Evolutionary conservation across 2,329 filamentous ascomycete species (phyloP).

Genomic region (Cladosporium oxysporum): DNA sequence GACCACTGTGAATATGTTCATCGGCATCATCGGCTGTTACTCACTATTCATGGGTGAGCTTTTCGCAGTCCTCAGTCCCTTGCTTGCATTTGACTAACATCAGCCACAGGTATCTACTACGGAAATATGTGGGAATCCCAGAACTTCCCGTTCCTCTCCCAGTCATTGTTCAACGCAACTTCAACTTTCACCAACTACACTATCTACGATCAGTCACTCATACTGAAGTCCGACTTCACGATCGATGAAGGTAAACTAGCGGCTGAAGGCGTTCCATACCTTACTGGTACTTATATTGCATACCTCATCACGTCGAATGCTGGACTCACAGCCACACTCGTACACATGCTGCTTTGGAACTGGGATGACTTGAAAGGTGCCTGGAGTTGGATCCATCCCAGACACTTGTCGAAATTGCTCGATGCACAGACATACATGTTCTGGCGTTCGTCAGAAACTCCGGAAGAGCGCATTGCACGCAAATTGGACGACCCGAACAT

Average conservation of each 20-base stretch:
- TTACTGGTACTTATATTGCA: slow-evolving; percentile 42
- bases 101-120: slow-evolving; percentile 44
- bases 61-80: background rate
- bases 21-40: slow-evolving; percentile 25
- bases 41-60: slow-evolving; percentile 25
- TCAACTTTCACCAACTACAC: slow-evolving; percentile 42
- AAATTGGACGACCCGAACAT: slow-evolving; percentile 29
- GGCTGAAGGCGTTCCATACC: slow-evolving; percentile 44
- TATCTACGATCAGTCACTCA: slow-evolving; percentile 47
- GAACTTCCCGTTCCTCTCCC: slow-evolving; percentile 47
- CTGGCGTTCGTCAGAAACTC: slow-evolving; percentile 30
- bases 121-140: slow-evolving; percentile 45
- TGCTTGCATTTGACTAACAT: slow-evolving; percentile 21
- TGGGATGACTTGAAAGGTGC: slow-evolving; percentile 41
- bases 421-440: slow-evolving; percentile 29
- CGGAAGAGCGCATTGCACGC: slow-evolving; percentile 27
- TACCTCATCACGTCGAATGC: slow-evolving; percentile 50
- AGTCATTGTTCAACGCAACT: slow-evolving; percentile 43
- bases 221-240: slow-evolving; percentile 44
- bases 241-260: slow-evolving; percentile 42
- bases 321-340: slow-evolving; percentile 50
- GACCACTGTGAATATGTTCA: slow-evolving; percentile 40
- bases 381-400: slow-evolving; percentile 35
- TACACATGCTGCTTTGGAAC: slow-evolving; percentile 42
- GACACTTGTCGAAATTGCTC: slow-evolving; percentile 29